Base-by-base conservation (phyloP, 768 basidiomycete species). In the Infundibulicybe gibba region DNA sequence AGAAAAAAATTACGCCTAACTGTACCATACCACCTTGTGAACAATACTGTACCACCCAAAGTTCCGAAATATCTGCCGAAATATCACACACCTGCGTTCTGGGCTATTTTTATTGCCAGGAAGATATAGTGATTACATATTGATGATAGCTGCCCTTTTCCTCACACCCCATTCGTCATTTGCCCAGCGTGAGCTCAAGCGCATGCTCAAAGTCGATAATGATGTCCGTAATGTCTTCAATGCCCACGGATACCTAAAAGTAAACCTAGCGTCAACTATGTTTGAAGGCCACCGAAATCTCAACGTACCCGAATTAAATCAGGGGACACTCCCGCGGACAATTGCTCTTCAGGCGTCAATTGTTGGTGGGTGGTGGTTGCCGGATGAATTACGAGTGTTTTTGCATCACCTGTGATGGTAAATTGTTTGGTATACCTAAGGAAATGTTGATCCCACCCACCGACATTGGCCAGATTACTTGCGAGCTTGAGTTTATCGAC, bases 331-430 rank as follows among this genome's bases (percentile, higher is more conserved):
- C 82, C 81, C 1, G 72, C 64, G 16, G 71, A 65, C 4, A 64
- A 46, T 49, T 71, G 71, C 57, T 81, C 82, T 49, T 72, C 70
- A 14, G 59, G 59, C 3, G 62, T 65, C 32, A 83, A 61, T 59
- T 81, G 80, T 47, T 71, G 67, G 51, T 84, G 82, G 3, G 82
- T 84, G 43, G 83, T 82, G 16, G 71, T 69, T 13, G 74, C 77
- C 0, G 81, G 80, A 49, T 79, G 77, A 35, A 84, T 79, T 12
- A 79, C 76, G 1, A 83, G 68, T 12, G 76, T 38, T 10, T 38
- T 38, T 10, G 35, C 35, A 38, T 38, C 35, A 3, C 35, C 35
- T 38, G 17, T n/a, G 35, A 19, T 19, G 4, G 10, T 19, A 19
- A 38, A 38, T 38, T 10, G 10, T 4, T 19, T 6, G 17, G 3